These are phyloP conservation scores for Polysphondylium violaceum DNA, from an alignment of 78 protist genomes.

Conservation along the genomic window DNA sequence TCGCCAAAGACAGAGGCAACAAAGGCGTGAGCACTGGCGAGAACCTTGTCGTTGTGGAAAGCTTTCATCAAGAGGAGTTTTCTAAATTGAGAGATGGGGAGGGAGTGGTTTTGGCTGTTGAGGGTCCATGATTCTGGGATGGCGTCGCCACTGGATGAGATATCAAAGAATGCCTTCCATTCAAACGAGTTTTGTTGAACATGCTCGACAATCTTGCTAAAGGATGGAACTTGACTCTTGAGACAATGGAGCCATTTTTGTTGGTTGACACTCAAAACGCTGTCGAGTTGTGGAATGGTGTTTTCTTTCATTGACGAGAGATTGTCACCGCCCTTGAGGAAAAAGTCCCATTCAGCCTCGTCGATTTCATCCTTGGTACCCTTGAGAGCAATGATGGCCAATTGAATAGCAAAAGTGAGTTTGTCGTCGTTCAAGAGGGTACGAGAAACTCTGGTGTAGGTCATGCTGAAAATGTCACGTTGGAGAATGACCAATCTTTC, in stretches of 20 bases:
- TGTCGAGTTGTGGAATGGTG: slow-evolving; percentile 16
- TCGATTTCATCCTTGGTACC: slow-evolving; percentile 58
- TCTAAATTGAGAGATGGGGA: slow-evolving; percentile 11
- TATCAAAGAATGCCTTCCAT: slow-evolving; percentile 76
- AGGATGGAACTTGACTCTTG: slow-evolving; percentile 26
- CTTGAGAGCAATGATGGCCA: slow-evolving; percentile 83
- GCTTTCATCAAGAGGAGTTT: slow-evolving; percentile 87
- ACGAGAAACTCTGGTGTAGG: slow-evolving; percentile 76
- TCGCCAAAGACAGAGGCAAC: slow-evolving; percentile 87
- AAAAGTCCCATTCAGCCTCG: slow-evolving; percentile 67
- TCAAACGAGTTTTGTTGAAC: slow-evolving; percentile 47
- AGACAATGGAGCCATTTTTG: slow-evolving; percentile 62
- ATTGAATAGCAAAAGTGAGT: slow-evolving; percentile 91
- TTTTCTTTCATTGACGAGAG: slow-evolving; percentile 21
- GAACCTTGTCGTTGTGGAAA: slow-evolving; percentile 90
- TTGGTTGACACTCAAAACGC: neutral
- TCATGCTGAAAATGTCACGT: slow-evolving; percentile 65
- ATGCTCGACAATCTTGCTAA: slow-evolving; percentile 54
- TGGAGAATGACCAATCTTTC: slow-evolving; percentile 82
- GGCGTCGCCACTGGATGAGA: neutral
- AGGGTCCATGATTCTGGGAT: slow-evolving; percentile 39
- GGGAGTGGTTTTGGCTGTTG: neutral
- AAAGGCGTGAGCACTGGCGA: slow-evolving; percentile 11
- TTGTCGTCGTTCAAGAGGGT: slow-evolving; percentile 89
- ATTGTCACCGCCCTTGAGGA: slow-evolving; percentile 81